Evolutionary conservation across 768 basidiomycete genomes (phyloP).

Genomic region (Asterophora lycoperdoides): DNA sequence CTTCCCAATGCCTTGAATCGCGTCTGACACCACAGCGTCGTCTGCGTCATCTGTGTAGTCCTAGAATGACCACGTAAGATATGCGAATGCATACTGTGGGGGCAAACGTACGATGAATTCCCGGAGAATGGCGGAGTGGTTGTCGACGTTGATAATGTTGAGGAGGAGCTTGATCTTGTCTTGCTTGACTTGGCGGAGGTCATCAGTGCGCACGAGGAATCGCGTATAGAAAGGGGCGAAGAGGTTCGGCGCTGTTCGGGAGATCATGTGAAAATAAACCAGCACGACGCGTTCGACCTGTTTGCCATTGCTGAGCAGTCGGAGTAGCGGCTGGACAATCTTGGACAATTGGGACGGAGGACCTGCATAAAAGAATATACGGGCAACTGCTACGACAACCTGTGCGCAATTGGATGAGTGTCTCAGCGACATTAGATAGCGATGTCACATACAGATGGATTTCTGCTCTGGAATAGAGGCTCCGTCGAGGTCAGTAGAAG

Average conservation of each 20-base stretch:
- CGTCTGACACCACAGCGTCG: constrained; percentile 63
- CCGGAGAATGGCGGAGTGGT: constrained; percentile 63
- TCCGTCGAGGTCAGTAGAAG: constrained; percentile 68
- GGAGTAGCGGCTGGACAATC: constrained; percentile 68
- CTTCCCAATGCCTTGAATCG: constrained; percentile 75
- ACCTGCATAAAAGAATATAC: constrained; percentile 70
- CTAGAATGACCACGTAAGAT: constrained; percentile 33
- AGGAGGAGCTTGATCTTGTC: constrained; percentile 74
- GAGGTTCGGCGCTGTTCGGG: constrained; percentile 59
- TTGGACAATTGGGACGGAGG: constrained; percentile 51
- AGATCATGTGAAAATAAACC: constrained; percentile 64
- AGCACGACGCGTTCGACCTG: constrained; percentile 76
- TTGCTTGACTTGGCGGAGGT: constrained; percentile 61
- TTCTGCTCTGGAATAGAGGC: constrained; percentile 80
- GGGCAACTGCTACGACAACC: constrained; percentile 78
- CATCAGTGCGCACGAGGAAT: constrained; percentile 68
- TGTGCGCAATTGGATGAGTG: constrained; percentile 22
- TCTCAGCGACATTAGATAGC: not conserved
- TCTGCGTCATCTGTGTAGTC: constrained; percentile 79
- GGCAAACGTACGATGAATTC: constrained; percentile 81
- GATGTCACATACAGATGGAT: constrained; percentile 68
- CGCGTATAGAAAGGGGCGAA: constrained; percentile 59
- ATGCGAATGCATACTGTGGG: not conserved
- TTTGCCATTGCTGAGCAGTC: constrained; percentile 62
- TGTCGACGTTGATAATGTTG: constrained; percentile 61